phyloP scores from a whole-genome alignment of 495 filamentous ascomycete species.

The Extremus antarcticus region DNA sequence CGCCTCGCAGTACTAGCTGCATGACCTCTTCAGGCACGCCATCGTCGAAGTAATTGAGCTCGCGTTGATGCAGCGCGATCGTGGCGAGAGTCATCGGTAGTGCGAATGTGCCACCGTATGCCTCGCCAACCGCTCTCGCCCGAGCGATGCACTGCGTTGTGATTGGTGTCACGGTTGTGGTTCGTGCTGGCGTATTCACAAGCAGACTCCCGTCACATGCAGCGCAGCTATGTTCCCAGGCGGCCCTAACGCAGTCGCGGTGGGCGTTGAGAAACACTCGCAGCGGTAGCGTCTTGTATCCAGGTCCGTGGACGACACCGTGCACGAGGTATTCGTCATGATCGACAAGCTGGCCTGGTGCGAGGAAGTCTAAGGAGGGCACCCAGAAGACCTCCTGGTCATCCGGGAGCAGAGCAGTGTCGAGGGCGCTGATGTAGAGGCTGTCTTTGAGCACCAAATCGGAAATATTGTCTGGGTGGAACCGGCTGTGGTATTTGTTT shows the following conservation, averaged over 20 bases:
- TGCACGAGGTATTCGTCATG: not conserved
- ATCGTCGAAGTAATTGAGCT: not conserved
- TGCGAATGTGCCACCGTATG: not conserved
- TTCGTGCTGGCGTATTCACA: no score
- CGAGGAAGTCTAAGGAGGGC: not conserved
- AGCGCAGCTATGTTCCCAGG: no score
- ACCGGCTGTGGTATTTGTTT: no score
- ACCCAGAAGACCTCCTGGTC: not conserved
- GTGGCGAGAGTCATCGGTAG: not conserved
- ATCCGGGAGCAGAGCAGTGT: not conserved
- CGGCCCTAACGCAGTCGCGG: no score
- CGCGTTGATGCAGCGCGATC: not conserved
- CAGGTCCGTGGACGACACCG: not conserved
- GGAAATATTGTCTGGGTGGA: no score
- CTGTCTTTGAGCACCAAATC: not conserved
- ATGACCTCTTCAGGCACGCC: not conserved
- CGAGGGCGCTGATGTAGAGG: not conserved
- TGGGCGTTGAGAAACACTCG: not conserved
- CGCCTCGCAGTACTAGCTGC: not conserved
- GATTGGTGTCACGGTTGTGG: no score
- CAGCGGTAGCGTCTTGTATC: not conserved
- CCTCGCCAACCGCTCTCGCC: not conserved
- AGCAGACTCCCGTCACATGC: no score
- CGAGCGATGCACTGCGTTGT: no score
- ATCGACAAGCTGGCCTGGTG: not conserved